phyloP scores from a whole-genome alignment of 169 alveolate species.

The Plasmodium gallinaceum region DNA sequence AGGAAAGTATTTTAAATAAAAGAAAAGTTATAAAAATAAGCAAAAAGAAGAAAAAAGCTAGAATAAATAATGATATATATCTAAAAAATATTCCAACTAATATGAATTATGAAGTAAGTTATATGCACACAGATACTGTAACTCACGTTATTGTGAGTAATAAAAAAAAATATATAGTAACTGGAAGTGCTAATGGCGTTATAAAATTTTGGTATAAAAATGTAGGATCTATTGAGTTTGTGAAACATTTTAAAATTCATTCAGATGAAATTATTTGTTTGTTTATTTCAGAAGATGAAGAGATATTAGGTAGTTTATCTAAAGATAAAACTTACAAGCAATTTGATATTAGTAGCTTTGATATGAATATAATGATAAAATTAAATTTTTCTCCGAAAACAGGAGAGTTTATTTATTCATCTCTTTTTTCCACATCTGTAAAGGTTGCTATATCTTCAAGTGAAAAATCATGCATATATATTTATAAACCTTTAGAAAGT shows the following conservation, averaged over 20 bases:
- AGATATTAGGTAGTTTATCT: slow-evolving; percentile 86
- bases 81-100: slow-evolving; percentile 88
- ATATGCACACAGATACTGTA: slow-evolving; percentile 92
- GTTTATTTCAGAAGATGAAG: slow-evolving; percentile 88
- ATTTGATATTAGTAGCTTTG: slow-evolving; percentile 85
- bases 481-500: slow-evolving; percentile 61
- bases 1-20: background rate
- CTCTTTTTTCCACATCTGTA: slow-evolving; percentile 28
- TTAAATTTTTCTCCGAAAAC: slow-evolving; percentile 66
- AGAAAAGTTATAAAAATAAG: slow-evolving; percentile 5
- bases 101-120: slow-evolving; percentile 90
- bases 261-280: slow-evolving; percentile 85
- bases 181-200: slow-evolving; percentile 96
- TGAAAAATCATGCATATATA: slow-evolving; percentile 46
- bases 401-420: slow-evolving; percentile 35
- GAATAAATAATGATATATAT: slow-evolving; percentile 83
- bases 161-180: slow-evolving; percentile 92
- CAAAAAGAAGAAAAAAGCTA: slow-evolving; percentile 23
- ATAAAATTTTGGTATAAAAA: slow-evolving; percentile 97
- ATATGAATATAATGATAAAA: slow-evolving; percentile 81
- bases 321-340: slow-evolving; percentile 88
- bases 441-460: slow-evolving; percentile 67
- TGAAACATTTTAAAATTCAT: slow-evolving; percentile 97
- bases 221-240: slow-evolving; percentile 95
- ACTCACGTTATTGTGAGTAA: slow-evolving; percentile 90